Conservation (phyloP, 2,329 filamentous ascomycete genomes). For the Nannizziopsis arthrosporioides region DNA sequence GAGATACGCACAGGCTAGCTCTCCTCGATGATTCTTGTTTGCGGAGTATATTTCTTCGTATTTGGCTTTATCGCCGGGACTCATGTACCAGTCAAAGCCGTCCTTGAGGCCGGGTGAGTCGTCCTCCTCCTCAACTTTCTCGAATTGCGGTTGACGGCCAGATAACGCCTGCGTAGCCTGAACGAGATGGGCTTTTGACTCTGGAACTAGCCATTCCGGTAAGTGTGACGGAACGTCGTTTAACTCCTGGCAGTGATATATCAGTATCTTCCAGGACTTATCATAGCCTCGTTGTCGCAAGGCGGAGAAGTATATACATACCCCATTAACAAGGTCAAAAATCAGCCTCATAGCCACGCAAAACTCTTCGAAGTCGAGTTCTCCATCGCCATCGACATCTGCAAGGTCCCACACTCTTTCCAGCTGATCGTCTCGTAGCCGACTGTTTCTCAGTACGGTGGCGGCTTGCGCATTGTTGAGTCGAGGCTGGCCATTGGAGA, state of each 20-base stretch:
- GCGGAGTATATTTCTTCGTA: slow-evolving; percentile 97
- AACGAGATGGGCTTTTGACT: slow-evolving; percentile 84
- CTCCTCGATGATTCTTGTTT: slow-evolving; percentile 75
- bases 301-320: slow-evolving; percentile 34
- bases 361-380: slow-evolving; percentile 98
- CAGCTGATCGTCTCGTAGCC: slow-evolving; percentile 68
- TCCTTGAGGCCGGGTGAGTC: slow-evolving; percentile 80
- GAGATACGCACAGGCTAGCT: slow-evolving; percentile 55
- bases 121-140: slow-evolving; percentile 65
- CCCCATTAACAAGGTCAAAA: slow-evolving; percentile 92
- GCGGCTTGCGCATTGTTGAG: slow-evolving; percentile 60
- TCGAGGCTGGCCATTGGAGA: slow-evolving; percentile 51
- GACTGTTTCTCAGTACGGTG: slow-evolving; percentile 60
- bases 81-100: slow-evolving; percentile 99
- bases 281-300: slow-evolving; percentile 3
- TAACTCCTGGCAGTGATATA: slow-evolving; percentile 55
- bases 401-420: slow-evolving; percentile 95
- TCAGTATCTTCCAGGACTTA: background rate
- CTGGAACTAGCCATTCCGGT: slow-evolving; percentile 93
- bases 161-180: slow-evolving; percentile 70
- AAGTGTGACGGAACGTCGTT: slow-evolving; percentile 72
- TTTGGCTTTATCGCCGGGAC: slow-evolving; percentile 74
- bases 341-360: slow-evolving; percentile 98
- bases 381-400: slow-evolving; percentile 93
- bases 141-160: slow-evolving; percentile 69